These are phyloP conservation scores for Claviceps maximensis DNA, from an alignment of 2,329 filamentous ascomycete species.

Conservation along the genomic window DNA sequence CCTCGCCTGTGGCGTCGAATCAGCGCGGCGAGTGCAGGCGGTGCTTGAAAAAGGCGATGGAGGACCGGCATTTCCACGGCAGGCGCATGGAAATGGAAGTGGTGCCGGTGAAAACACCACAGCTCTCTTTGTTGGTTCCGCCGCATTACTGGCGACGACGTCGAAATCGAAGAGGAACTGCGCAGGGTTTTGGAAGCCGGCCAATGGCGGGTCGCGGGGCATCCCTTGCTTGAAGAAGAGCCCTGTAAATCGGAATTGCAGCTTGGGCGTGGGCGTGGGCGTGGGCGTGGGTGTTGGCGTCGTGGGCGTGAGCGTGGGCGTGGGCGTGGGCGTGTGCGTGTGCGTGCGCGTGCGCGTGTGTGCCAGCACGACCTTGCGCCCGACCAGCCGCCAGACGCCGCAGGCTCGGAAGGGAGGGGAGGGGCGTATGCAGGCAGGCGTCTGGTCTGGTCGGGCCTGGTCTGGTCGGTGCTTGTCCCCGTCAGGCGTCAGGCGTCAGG, in stretches of 20 bases:
- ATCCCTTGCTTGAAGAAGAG: constrained; percentile 13
- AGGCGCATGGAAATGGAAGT: neutral
- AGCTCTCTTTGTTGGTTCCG: neutral
- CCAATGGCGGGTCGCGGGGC: constrained; percentile 18
- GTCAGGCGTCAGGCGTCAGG: too few relatives aligned
- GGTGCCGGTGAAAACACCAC: neutral
- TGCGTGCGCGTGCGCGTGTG: too few relatives aligned
- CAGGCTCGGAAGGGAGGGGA: constrained; percentile 5
- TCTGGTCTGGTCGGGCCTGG: too few relatives aligned
- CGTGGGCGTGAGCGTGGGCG: constrained; percentile 5
- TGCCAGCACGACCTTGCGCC: too few relatives aligned
- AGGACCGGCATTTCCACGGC: too few relatives aligned
- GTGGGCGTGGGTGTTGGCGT: too few relatives aligned
- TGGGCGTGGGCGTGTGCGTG: constrained; percentile 6
- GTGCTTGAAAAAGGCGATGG: neutral
- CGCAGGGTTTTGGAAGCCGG: constrained; percentile 7
- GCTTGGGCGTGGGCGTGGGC: constrained; percentile 13
- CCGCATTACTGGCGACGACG: constrained; percentile 7
- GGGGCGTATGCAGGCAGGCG: neutral
- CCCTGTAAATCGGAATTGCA: constrained; percentile 17
- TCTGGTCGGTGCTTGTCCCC: too few relatives aligned
- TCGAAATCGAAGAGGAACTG: constrained; percentile 7
- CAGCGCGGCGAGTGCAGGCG: neutral
- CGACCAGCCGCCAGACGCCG: constrained; percentile 2
- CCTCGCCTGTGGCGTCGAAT: neutral